Percentiles rank a stretch among this genome's conserved stretches.
Conservation (phyloP, 176 grass and related monocot genomes). For the Carex pumila region DNA sequence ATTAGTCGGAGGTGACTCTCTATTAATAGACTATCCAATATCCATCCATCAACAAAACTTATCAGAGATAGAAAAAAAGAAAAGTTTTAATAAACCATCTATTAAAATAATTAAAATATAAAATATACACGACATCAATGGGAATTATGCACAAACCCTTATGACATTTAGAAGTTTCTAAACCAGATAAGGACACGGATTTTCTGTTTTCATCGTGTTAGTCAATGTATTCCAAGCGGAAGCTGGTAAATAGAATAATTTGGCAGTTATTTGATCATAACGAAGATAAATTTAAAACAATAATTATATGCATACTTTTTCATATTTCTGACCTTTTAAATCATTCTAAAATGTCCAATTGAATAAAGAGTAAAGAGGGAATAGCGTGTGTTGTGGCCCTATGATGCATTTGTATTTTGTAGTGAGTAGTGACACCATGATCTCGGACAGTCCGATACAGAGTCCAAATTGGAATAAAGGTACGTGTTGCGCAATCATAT, state of each 20-base stretch:
- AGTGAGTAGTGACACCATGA: slow-evolving; percentile 24
- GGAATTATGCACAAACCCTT: not conserved
- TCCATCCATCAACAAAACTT: not conserved
- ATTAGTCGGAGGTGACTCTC: slow-evolving; percentile 17
- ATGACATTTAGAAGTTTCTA: not conserved
- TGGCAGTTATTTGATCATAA: not conserved
- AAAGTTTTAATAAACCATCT: not conserved
- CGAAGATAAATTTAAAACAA: not conserved
- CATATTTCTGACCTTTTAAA: not conserved
- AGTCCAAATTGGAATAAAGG: slow-evolving; percentile 5
- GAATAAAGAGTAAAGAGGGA: not conserved
- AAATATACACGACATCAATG: not conserved
- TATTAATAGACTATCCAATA: too few relatives aligned
- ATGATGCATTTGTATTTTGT: not conserved
- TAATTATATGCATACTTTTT: not conserved
- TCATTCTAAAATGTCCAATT: not conserved
- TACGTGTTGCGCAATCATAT: slow-evolving; percentile 25
- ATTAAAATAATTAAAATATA: not conserved
- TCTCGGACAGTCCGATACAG: slow-evolving; percentile 10
- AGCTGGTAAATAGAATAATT: not conserved
- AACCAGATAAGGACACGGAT: not conserved
- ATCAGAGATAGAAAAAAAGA: not conserved
- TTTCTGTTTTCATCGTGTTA: not conserved
- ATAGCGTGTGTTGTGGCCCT: slow-evolving; percentile 11
- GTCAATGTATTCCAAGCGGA: not conserved